Conservation (phyloP, 2,329 filamentous ascomycete species). For the Alternaria burnsii region DNA sequence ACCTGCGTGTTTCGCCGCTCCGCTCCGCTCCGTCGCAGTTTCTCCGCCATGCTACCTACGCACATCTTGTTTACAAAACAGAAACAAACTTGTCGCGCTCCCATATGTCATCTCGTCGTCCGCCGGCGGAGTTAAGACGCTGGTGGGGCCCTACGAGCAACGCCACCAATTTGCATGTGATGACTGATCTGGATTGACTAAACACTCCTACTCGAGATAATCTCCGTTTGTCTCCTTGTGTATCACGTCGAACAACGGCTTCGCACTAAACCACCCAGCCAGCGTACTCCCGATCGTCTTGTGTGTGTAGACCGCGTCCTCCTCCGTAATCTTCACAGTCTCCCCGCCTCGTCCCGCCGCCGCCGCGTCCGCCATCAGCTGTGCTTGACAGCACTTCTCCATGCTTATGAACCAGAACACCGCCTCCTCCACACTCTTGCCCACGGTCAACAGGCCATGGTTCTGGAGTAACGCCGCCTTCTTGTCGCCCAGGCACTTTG, state of each 20-base stretch:
- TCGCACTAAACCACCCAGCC: slow-evolving; percentile 74
- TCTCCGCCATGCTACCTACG: slow-evolving; percentile 13
- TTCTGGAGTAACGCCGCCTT: slow-evolving; percentile 64
- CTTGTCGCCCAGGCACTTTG: slow-evolving; percentile 56
- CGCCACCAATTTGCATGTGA: slow-evolving; percentile 1
- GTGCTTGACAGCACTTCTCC: slow-evolving; percentile 63
- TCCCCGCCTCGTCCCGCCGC: slow-evolving; percentile 68
- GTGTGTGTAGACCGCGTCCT: slow-evolving; percentile 73
- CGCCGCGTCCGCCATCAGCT: slow-evolving; percentile 63
- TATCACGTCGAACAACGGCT: slow-evolving; percentile 75
- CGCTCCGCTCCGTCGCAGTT: not conserved
- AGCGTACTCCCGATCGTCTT: slow-evolving; percentile 68
- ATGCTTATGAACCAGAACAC: slow-evolving; percentile 64
- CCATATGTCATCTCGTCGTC: slow-evolving; percentile 4
- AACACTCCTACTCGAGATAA: slow-evolving; percentile 57
- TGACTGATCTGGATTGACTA: not conserved
- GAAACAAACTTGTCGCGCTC: not conserved
- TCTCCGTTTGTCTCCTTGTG: slow-evolving; percentile 67
- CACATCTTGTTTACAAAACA: slow-evolving; percentile 24
- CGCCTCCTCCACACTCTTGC: slow-evolving; percentile 59
- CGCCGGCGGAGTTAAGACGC: not conserved
- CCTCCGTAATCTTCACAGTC: slow-evolving; percentile 72
- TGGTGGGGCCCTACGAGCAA: not conserved
- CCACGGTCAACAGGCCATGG: slow-evolving; percentile 62
- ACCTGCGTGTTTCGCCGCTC: not conserved